Percentiles rank a stretch among this genome's conserved stretches.
Conservation (phyloP, 176 grass and related monocot genomes). For the Zoysia japonica region DNA sequence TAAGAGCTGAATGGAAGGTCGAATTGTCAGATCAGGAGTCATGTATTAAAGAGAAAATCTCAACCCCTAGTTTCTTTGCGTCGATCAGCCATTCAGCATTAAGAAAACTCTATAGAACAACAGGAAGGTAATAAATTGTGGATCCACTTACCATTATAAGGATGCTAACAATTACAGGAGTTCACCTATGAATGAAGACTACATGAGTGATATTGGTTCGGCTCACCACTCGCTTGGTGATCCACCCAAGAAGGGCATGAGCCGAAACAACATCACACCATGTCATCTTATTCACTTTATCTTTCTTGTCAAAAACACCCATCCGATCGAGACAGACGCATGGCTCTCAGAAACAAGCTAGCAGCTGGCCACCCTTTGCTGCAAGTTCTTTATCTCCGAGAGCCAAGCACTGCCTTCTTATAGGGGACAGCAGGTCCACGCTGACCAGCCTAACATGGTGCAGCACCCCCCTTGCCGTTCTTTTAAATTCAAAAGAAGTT, state of each 20-base stretch:
- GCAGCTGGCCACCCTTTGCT: background rate
- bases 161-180: background rate
- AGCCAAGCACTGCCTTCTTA: background rate
- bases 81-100: background rate
- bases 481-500: background rate
- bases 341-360: background rate
- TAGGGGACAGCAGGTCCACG: background rate
- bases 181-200: slow-evolving; percentile 31
- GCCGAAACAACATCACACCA: slow-evolving; percentile 45
- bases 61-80: background rate
- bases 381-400: background rate
- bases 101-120: background rate
- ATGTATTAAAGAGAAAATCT: background rate
- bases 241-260: slow-evolving; percentile 15
- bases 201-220: slow-evolving; percentile 60
- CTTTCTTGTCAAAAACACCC: background rate
- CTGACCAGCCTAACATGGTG: background rate
- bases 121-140: background rate
- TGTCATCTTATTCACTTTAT: slow-evolving; percentile 38
- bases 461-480: background rate
- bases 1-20: background rate
- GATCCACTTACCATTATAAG: background rate
- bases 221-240: slow-evolving; percentile 21
- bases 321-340: background rate
- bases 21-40: background rate